These are phyloP conservation scores for Neofusicoccum umdonicola DNA, from an alignment of 2,329 filamentous ascomycete genomes.

Conservation along the genomic window DNA sequence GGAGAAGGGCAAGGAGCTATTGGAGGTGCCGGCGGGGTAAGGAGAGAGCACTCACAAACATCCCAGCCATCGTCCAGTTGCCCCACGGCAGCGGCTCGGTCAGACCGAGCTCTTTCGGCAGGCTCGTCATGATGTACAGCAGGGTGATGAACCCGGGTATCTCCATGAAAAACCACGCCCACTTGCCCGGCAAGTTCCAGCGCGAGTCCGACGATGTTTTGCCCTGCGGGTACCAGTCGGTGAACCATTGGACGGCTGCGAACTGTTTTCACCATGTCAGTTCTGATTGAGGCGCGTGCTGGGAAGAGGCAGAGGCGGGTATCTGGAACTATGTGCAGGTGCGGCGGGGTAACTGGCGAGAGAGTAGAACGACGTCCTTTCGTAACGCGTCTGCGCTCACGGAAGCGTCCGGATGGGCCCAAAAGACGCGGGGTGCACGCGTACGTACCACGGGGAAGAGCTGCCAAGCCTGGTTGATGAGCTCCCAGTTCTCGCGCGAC, in stretches of 20 bases:
- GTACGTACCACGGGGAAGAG: slow-evolving; percentile 50
- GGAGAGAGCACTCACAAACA: slow-evolving; percentile 52
- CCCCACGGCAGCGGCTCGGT: slow-evolving; percentile 64
- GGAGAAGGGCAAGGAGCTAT: no score
- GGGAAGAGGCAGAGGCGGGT: no score
- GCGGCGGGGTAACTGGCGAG: background rate
- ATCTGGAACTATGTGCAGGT: no score
- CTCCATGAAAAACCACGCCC: slow-evolving; percentile 90
- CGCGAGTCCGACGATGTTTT: slow-evolving; percentile 76
- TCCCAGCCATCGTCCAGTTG: slow-evolving; percentile 70
- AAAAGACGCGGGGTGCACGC: background rate
- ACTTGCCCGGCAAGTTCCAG: slow-evolving; percentile 83
- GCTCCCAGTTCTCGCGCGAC: slow-evolving; percentile 51
- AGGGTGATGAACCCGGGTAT: slow-evolving; percentile 72
- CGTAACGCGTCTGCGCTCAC: background rate
- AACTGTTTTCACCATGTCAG: slow-evolving; percentile 49
- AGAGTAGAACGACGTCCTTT: background rate
- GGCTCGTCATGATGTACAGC: slow-evolving; percentile 72
- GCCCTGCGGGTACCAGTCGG: slow-evolving; percentile 84
- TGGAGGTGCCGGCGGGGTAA: no score
- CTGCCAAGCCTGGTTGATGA: slow-evolving; percentile 45
- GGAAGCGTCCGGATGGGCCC: no score
- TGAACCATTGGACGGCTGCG: slow-evolving; percentile 68
- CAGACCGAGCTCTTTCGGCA: slow-evolving; percentile 60
- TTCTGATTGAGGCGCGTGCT: no score